Conservation (phyloP, 768 basidiomycete genomes). For the Psilocybe cyanescens region DNA sequence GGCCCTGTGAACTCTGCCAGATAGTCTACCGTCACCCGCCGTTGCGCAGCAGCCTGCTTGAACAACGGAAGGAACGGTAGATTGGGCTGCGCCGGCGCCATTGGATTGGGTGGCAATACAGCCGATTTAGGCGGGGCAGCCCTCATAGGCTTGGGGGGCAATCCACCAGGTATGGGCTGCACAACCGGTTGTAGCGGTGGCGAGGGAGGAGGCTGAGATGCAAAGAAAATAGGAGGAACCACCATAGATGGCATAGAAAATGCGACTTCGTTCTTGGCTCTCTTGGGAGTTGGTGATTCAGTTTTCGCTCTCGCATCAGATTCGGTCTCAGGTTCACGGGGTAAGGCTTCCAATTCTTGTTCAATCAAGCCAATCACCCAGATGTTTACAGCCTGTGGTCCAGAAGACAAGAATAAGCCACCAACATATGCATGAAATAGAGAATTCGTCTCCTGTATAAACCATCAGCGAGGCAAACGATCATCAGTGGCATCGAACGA, state of each 20-base stretch:
- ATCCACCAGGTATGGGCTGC: slow-evolving; percentile 1
- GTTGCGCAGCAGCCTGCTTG: slow-evolving; percentile 73
- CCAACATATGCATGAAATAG: slow-evolving; percentile 74
- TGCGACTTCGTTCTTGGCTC: slow-evolving; percentile 41
- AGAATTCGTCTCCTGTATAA: slow-evolving; percentile 45
- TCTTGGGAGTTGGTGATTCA: slow-evolving; percentile 42
- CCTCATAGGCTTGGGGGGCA: not conserved
- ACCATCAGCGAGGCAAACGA: slow-evolving; percentile 8
- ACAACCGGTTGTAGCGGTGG: slow-evolving; percentile 20
- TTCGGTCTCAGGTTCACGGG: slow-evolving; percentile 10
- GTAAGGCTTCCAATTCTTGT: slow-evolving; percentile 26
- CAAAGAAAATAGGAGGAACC: slow-evolving; percentile 31
- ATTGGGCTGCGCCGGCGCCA: slow-evolving; percentile 65
- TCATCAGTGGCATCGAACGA: slow-evolving; percentile 23
- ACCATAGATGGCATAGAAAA: slow-evolving; percentile 21
- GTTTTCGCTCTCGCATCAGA: slow-evolving; percentile 19
- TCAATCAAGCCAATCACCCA: slow-evolving; percentile 57
- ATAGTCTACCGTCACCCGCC: slow-evolving; percentile 66
- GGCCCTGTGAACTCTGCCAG: slow-evolving; percentile 64
- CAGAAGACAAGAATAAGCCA: slow-evolving; percentile 60
- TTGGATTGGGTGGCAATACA: slow-evolving; percentile 47
- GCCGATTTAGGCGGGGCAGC: slow-evolving; percentile 16
- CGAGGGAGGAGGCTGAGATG: slow-evolving; percentile 34
- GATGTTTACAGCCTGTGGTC: slow-evolving; percentile 50
- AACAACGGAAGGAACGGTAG: slow-evolving; percentile 72